Conservation (phyloP, 1,284 basidiomycete genomes). For the Ceratobasidium sp. region DNA sequence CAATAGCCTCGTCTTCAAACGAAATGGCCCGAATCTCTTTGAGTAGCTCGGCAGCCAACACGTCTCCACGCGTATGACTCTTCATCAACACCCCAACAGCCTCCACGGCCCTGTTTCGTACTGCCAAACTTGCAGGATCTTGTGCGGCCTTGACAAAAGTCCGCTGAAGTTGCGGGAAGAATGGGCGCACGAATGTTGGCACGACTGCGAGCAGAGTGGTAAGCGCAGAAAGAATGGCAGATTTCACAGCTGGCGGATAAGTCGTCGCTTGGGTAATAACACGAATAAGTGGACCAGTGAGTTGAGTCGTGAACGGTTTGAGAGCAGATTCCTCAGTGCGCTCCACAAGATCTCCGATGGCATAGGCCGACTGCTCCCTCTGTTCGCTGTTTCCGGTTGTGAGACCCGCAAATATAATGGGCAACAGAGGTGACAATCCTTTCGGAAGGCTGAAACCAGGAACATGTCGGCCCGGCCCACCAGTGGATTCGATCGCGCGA, state of each 20-base stretch:
- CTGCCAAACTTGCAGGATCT: constrained; percentile 79
- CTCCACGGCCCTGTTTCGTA: constrained; percentile 82
- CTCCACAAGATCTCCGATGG: constrained; percentile 93
- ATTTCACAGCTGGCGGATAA: constrained; percentile 90
- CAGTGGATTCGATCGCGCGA: constrained; percentile 86
- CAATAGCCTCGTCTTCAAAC: constrained; percentile 73
- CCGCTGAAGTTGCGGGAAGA: constrained; percentile 97
- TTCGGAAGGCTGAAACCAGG: constrained; percentile 91
- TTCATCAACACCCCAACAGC: constrained; percentile 94
- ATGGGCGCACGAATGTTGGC: constrained; percentile 91
- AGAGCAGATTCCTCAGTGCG: constrained; percentile 87
- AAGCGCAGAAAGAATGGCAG: constrained; percentile 83
- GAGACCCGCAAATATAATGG: constrained; percentile 88
- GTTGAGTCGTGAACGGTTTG: constrained; percentile 95
- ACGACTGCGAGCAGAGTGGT: constrained; percentile 83
- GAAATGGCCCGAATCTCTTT: constrained; percentile 53
- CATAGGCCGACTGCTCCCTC: constrained; percentile 91
- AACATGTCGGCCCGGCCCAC: constrained; percentile 78
- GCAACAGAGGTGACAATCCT: constrained; percentile 87
- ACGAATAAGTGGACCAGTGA: constrained; percentile 95
- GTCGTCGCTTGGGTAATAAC: constrained; percentile 88
- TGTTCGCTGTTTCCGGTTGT: constrained; percentile 84
- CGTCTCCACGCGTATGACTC: constrained; percentile 83
- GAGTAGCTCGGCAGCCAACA: constrained; percentile 85
- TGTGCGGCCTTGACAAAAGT: constrained; percentile 95